phyloP scores from a whole-genome alignment of 1,284 basidiomycete species.

The Chalciporus piperatoides region DNA sequence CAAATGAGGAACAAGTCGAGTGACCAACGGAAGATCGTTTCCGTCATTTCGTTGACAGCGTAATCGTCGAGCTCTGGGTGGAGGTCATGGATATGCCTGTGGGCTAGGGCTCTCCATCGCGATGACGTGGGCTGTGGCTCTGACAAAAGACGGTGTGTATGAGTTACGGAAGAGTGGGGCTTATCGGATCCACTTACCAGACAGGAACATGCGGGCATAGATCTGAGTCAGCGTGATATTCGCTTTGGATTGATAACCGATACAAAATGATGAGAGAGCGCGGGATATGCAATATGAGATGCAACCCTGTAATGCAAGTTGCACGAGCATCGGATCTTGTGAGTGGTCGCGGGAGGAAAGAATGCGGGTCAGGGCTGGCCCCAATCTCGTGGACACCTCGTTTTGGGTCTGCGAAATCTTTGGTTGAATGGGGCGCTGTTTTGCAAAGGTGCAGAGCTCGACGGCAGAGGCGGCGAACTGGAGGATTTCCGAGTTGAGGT shows the following conservation, averaged over 20 bases:
- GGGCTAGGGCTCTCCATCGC: slow-evolving; percentile 68
- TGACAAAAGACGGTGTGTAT: slow-evolving; percentile 23
- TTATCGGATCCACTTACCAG: slow-evolving; percentile 41
- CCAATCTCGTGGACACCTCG: slow-evolving; percentile 59
- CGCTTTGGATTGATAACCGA: slow-evolving; percentile 66
- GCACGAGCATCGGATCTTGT: slow-evolving; percentile 69
- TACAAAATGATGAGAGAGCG: slow-evolving; percentile 64
- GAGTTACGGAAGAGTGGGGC: slow-evolving; percentile 11
- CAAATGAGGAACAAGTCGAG: slow-evolving; percentile 62
- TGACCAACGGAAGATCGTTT: slow-evolving; percentile 68
- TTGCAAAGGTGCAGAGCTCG: slow-evolving; percentile 51
- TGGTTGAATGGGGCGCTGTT: slow-evolving; percentile 34
- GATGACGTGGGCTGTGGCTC: slow-evolving; percentile 74
- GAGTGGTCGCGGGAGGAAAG: slow-evolving; percentile 61
- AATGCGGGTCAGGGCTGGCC: slow-evolving; percentile 54
- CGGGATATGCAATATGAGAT: slow-evolving; percentile 61
- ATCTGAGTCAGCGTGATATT: slow-evolving; percentile 64
- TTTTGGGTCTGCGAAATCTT: slow-evolving; percentile 46
- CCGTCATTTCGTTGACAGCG: slow-evolving; percentile 60
- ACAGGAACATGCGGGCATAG: slow-evolving; percentile 58
- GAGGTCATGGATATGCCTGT: slow-evolving; percentile 60
- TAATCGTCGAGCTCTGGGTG: slow-evolving; percentile 65
- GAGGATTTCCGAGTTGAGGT: slow-evolving; percentile 72
- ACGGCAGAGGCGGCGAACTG: slow-evolving; percentile 71
- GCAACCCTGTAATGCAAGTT: slow-evolving; percentile 68